A percentile compares a stretch with the other conserved stretches of the same genome.
Conservation (phyloP, 2,329 filamentous ascomycete genomes). For the Beauveria pseudobassiana region DNA sequence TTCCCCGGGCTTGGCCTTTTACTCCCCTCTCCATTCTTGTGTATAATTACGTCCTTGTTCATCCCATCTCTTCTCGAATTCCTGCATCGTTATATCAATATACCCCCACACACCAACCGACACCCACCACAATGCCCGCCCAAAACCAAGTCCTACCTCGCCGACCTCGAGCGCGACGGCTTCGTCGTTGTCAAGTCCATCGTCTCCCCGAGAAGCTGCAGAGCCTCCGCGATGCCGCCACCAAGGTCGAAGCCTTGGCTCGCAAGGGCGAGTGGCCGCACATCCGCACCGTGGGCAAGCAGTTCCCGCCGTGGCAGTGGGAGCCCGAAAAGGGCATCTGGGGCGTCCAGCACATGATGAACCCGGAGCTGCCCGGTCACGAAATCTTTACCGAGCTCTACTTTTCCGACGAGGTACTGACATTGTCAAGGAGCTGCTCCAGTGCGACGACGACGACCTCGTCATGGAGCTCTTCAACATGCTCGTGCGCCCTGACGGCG, state of each 20-base stretch:
- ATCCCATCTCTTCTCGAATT: background rate
- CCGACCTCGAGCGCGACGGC: constrained; percentile 60
- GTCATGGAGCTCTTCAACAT: constrained; percentile 88
- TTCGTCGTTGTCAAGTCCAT: constrained; percentile 66
- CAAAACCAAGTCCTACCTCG: constrained; percentile 18
- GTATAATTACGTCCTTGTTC: background rate
- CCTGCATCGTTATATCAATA: background rate
- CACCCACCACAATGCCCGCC: constrained; percentile 14
- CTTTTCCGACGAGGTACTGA: constrained; percentile 60
- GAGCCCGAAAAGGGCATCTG: constrained; percentile 62
- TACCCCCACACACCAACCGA: background rate
- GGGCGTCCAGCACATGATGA: constrained; percentile 81
- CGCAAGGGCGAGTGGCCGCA: constrained; percentile 70
- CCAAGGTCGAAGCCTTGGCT: constrained; percentile 50
- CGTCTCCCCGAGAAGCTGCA: constrained; percentile 49
- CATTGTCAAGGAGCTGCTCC: constrained; percentile 58
- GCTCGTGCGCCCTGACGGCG: constrained; percentile 62
- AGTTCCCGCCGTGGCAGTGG: constrained; percentile 81
- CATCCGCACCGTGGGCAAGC: constrained; percentile 78
- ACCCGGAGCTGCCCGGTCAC: constrained; percentile 59
- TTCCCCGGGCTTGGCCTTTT: constrained; percentile 4
- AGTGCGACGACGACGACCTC: constrained; percentile 50
- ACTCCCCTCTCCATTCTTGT: background rate
- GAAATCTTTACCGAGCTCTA: constrained; percentile 60
- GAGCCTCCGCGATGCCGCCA: constrained; percentile 52